Conservation (phyloP, 202 grass and related monocot species). For the Panicum virgatum region DNA sequence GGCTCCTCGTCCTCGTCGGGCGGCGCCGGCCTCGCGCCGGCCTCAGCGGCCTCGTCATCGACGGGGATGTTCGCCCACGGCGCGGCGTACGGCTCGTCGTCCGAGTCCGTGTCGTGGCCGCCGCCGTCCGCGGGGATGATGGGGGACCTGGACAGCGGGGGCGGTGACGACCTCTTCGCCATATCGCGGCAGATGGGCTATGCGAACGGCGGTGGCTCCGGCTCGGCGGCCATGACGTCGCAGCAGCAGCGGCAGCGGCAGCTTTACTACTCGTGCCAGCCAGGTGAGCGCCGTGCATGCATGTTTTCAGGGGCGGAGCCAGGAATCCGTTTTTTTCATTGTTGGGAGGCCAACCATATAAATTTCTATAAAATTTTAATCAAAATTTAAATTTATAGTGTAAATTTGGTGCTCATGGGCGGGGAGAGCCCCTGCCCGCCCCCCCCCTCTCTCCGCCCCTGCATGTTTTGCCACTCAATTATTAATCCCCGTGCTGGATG, state of each 20-base stretch:
- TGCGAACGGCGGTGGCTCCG: conserved; percentile 36
- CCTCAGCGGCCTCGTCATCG: neutral
- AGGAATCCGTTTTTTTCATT: too few species aligned
- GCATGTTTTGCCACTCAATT: too few species aligned
- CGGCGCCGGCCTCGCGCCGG: neutral
- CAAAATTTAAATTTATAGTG: too few species aligned
- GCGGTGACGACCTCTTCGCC: conserved; percentile 77
- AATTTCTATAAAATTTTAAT: too few species aligned
- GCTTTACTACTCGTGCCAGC: conserved; percentile 47
- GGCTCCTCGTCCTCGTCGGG: conserved; percentile 31
- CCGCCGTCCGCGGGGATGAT: conserved; percentile 42
- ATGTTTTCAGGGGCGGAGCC: too few species aligned
- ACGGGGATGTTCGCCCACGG: conserved; percentile 39
- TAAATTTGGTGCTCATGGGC: too few species aligned
- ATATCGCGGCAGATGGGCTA: conserved; percentile 84
- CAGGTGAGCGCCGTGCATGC: conserved; percentile 44
- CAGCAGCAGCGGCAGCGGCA: conserved; percentile 37
- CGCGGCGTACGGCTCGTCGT: conserved; percentile 31
- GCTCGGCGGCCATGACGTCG: conserved; percentile 19
- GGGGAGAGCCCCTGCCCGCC: too few species aligned
- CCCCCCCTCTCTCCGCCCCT: too few species aligned
- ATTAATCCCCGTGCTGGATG: neutral
- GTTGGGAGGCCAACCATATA: too few species aligned
- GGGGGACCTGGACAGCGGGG: conserved; percentile 34
- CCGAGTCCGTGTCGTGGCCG: conserved; percentile 48